Conservation (phyloP, 495 filamentous ascomycete species). For the Aspergillus nanangensis region DNA sequence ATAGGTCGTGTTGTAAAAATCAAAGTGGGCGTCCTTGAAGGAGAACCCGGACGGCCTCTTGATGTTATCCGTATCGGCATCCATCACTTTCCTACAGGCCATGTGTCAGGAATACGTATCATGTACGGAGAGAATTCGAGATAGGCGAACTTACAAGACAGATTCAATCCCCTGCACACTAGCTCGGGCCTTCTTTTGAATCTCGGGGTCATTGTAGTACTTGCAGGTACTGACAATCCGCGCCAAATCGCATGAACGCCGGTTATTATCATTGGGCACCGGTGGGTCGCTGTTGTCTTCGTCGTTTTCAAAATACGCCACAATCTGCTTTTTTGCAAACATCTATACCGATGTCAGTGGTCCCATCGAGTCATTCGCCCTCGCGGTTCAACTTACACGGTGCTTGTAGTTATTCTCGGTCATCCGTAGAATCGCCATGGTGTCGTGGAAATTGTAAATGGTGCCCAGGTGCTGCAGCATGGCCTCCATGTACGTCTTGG, state of each 20-base stretch:
- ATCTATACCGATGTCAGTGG: slow-evolving; percentile 2
- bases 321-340: background rate
- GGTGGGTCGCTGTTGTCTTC: background rate
- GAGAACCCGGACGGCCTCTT: too few species aligned
- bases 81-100: too few species aligned
- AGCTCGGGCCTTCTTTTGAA: background rate
- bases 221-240: slow-evolving; percentile 2
- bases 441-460: background rate
- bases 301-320: slow-evolving; percentile 1
- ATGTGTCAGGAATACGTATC: too few species aligned
- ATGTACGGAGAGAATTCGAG: too few species aligned
- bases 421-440: background rate
- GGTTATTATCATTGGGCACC: background rate
- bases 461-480: slow-evolving; percentile 5
- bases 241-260: slow-evolving; percentile 2
- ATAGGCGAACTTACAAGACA: slow-evolving; percentile 1
- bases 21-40: too few species aligned
- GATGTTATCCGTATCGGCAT: too few species aligned
- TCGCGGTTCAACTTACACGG: background rate
- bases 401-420: slow-evolving; percentile 5
- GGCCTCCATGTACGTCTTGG: background rate
- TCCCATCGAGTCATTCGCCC: background rate
- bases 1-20: too few species aligned
- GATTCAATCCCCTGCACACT: background rate
- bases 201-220: background rate